Conservation (phyloP, 371 early-diverging fungal species). For the Batkoa obscura region DNA sequence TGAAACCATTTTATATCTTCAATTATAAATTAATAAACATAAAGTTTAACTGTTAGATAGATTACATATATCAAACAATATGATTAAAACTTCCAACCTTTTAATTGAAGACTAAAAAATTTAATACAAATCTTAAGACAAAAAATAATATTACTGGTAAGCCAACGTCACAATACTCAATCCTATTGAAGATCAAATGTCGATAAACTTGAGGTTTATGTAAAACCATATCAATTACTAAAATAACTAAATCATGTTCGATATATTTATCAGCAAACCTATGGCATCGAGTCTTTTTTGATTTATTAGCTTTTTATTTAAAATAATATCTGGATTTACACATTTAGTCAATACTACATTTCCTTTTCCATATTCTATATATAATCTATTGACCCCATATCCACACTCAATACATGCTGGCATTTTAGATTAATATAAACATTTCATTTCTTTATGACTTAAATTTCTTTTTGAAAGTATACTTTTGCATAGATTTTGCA, state of each 20-base stretch:
- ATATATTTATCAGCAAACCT: slow-evolving; percentile 85
- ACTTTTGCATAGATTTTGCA: no score
- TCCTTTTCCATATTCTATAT: slow-evolving; percentile 73
- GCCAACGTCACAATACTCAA: slow-evolving; percentile 26
- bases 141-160: slow-evolving; percentile 22
- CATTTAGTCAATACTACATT: slow-evolving; percentile 80
- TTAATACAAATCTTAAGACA: not conserved
- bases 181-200: slow-evolving; percentile 68
- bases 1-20: slow-evolving; percentile 82
- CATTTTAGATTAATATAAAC: slow-evolving; percentile 12
- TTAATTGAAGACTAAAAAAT: slow-evolving; percentile 33
- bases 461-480: no score
- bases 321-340: slow-evolving; percentile 16
- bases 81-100: slow-evolving; percentile 57
- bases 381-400: slow-evolving; percentile 45
- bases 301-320: not conserved
- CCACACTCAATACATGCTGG: slow-evolving; percentile 79
- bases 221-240: slow-evolving; percentile 85
- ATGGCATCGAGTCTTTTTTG: slow-evolving; percentile 24
- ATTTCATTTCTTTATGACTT: no score
- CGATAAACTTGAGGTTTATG: slow-evolving; percentile 82
- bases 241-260: slow-evolving; percentile 73
- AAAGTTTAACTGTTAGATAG: not conserved
- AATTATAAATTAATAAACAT: not conserved
- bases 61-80: slow-evolving; percentile 78